These are phyloP conservation scores for Astraeus odoratus DNA, from an alignment of 768 basidiomycete genomes.

Conservation along the genomic window DNA sequence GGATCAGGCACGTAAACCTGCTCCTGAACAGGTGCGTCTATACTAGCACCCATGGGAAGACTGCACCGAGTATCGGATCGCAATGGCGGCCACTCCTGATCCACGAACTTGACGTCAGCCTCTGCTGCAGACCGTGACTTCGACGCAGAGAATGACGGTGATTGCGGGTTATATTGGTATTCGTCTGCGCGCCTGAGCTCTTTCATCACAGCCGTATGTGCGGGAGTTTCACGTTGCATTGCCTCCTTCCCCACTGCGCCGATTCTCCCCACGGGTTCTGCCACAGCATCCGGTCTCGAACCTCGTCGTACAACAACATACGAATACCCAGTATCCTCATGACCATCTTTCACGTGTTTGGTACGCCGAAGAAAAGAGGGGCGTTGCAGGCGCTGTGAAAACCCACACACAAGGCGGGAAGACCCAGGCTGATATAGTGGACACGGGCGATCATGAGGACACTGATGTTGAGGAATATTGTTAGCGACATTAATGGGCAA, in stretches of 20 bases:
- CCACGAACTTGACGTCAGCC: slow-evolving; percentile 17
- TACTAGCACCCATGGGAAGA: background rate
- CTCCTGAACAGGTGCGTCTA: background rate
- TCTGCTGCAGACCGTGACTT: slow-evolving; percentile 7
- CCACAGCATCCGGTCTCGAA: slow-evolving; percentile 40
- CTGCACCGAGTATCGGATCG: slow-evolving; percentile 2
- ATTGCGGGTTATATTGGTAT: slow-evolving; percentile 17
- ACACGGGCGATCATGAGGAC: slow-evolving; percentile 85
- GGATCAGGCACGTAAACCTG: slow-evolving; percentile 9
- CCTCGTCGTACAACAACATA: slow-evolving; percentile 88
- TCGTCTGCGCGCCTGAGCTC: slow-evolving; percentile 21
- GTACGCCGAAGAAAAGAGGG: slow-evolving; percentile 81
- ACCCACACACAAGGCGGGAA: slow-evolving; percentile 61
- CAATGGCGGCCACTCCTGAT: slow-evolving; percentile 9
- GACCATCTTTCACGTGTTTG: slow-evolving; percentile 78
- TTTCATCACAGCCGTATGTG: slow-evolving; percentile 12
- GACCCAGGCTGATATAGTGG: slow-evolving; percentile 62
- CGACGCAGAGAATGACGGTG: slow-evolving; percentile 17
- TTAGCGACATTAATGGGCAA: slow-evolving; percentile 8
- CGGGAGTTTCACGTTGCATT: slow-evolving; percentile 19
- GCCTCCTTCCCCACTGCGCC: slow-evolving; percentile 25
- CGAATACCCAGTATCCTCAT: slow-evolving; percentile 84
- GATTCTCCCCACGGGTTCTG: slow-evolving; percentile 19
- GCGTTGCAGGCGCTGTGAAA: slow-evolving; percentile 81
- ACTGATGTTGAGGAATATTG: slow-evolving; percentile 38